phyloP scores from a whole-genome alignment of 2,329 filamentous ascomycete genomes.

The Orbilia javanica region DNA sequence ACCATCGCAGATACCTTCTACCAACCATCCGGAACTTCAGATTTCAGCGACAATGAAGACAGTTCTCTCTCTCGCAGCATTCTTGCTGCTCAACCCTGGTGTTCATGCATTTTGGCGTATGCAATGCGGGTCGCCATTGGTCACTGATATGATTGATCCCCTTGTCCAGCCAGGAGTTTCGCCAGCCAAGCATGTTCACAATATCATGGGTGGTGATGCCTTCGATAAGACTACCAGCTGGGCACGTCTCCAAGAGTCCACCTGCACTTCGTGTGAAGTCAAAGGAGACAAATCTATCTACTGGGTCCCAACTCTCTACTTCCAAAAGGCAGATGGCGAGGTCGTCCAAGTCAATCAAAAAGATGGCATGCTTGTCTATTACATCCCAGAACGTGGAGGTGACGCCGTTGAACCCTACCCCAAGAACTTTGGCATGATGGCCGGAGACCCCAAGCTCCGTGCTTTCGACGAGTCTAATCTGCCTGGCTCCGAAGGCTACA shows the following conservation, averaged over 20 bases:
- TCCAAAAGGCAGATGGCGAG: slow-evolving; percentile 76
- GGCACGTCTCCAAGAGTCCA: slow-evolving; percentile 71
- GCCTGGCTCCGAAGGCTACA: slow-evolving; percentile 75
- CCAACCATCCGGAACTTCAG: slow-evolving; percentile 15
- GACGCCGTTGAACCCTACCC: slow-evolving; percentile 79
- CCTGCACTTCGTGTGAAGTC: slow-evolving; percentile 85
- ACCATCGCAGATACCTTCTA: slow-evolving; percentile 6
- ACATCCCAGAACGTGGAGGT: slow-evolving; percentile 68
- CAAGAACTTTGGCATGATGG: slow-evolving; percentile 81
- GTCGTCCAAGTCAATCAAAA: slow-evolving; percentile 78
- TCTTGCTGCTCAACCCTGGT: slow-evolving; percentile 60
- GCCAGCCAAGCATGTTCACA: slow-evolving; percentile 76
- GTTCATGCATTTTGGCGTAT: slow-evolving; percentile 84
- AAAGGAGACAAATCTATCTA: slow-evolving; percentile 87
- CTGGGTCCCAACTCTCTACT: slow-evolving; percentile 85
- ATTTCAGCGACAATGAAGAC: slow-evolving; percentile 36
- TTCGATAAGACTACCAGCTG: slow-evolving; percentile 74
- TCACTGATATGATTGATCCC: slow-evolving; percentile 81
- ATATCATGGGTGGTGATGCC: slow-evolving; percentile 79
- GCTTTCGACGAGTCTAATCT: slow-evolving; percentile 77
- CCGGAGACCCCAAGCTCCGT: slow-evolving; percentile 77
- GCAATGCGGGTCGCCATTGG: slow-evolving; percentile 80
- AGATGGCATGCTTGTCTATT: slow-evolving; percentile 87
- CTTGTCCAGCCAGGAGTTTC: slow-evolving; percentile 74
- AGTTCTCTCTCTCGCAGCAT: slow-evolving; percentile 60